A percentile compares a stretch with the other conserved stretches of the same genome.
phyloP scores from a whole-genome alignment of 1,284 basidiomycete genomes.

The Leccinum pachyderme region DNA sequence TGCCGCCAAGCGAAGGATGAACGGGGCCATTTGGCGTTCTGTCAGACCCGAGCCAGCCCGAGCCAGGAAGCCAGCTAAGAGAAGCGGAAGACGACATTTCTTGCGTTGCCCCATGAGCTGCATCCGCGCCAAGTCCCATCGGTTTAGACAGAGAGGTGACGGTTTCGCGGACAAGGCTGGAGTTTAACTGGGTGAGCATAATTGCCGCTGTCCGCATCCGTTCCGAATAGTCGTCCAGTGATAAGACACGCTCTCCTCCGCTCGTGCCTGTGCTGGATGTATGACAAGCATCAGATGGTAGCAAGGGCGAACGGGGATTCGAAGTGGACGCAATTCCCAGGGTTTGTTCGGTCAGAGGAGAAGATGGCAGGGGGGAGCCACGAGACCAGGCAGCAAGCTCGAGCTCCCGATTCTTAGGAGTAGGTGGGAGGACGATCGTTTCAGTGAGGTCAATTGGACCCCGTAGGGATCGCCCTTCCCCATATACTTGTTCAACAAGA shows the following conservation, averaged over 20 bases:
- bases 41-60: slow-evolving; percentile 52
- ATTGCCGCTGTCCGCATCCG: slow-evolving; percentile 98
- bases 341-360: slow-evolving; percentile 40
- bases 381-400: slow-evolving; percentile 84
- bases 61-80: slow-evolving; percentile 63
- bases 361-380: slow-evolving; percentile 50
- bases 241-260: slow-evolving; percentile 36
- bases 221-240: slow-evolving; percentile 95
- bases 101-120: slow-evolving; percentile 4
- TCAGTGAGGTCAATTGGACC: slow-evolving; percentile 75
- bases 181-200: slow-evolving; percentile 96
- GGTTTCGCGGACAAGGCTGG: slow-evolving; percentile 66
- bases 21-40: slow-evolving; percentile 26
- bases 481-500: slow-evolving; percentile 91
- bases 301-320: slow-evolving; percentile 9
- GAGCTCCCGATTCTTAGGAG: slow-evolving; percentile 87
- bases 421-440: slow-evolving; percentile 71
- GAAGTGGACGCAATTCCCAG: slow-evolving; percentile 13
- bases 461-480: slow-evolving; percentile 69
- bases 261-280: slow-evolving; percentile 1
- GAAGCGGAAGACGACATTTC: slow-evolving; percentile 32
- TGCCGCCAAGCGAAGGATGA: slow-evolving; percentile 33
- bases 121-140: slow-evolving; percentile 27
- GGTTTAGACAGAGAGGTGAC: slow-evolving; percentile 37
- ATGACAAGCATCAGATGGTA: slow-evolving; percentile 7